These are phyloP conservation scores for Actinomortierella ambigua DNA, from an alignment of 371 early-diverging fungal species.

Conservation along the genomic window DNA sequence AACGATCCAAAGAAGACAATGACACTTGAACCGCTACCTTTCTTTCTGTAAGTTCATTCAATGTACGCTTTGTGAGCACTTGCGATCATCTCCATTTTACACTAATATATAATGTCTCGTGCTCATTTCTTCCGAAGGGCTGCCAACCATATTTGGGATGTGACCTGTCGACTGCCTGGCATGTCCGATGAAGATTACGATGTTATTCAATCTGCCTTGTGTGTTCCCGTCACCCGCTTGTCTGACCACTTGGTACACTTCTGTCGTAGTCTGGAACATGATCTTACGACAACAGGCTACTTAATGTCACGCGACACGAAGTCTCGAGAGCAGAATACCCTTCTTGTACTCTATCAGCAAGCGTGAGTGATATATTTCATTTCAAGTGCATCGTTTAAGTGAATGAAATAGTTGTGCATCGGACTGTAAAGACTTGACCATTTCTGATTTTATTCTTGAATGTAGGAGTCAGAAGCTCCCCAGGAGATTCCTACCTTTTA, in stretches of 20 bases:
- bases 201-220: neutral
- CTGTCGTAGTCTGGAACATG: conserved; percentile 5
- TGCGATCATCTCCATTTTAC: no score
- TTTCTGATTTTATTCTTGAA: neutral
- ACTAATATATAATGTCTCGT: no score
- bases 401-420: no score
- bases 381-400: neutral
- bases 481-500: neutral
- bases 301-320: conserved; percentile 6
- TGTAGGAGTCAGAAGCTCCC: conserved; percentile 14
- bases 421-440: neutral
- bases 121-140: neutral
- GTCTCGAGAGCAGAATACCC: conserved; percentile 3
- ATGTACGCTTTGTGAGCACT: no score
- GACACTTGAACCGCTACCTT: conserved; percentile 1
- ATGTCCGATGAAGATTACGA: neutral
- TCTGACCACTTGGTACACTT: conserved; percentile 5
- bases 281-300: conserved; percentile 1
- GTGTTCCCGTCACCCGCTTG: neutral
- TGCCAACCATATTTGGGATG: conserved; percentile 7
- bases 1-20: conserved; percentile 1
- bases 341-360: conserved; percentile 6
- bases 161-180: conserved; percentile 1
- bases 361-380: conserved; percentile 6
- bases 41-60: conserved; percentile 9